A percentile compares a stretch with the other conserved stretches of the same genome.
These are phyloP conservation scores for Cytospora mali DNA, from an alignment of 2,329 filamentous ascomycete species.

Conservation along the genomic window DNA sequence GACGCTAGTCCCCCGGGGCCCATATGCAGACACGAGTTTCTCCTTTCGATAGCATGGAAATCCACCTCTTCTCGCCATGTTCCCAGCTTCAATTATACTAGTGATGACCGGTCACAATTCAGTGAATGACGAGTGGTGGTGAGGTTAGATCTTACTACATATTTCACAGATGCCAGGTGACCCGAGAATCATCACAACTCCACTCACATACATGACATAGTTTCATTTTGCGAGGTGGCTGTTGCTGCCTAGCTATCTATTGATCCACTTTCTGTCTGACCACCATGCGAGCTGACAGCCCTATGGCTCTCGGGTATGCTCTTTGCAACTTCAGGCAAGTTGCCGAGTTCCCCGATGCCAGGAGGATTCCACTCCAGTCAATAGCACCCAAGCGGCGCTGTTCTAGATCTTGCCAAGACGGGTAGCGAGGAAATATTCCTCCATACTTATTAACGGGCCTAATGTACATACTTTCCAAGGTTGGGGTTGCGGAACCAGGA, in stretches of 20 bases:
- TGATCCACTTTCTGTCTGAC: background rate
- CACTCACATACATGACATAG: background rate
- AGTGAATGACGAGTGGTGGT: too few relatives aligned
- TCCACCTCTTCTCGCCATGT: too few relatives aligned
- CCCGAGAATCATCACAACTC: background rate
- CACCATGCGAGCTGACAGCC: background rate
- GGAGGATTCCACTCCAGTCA: background rate
- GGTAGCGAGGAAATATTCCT: background rate
- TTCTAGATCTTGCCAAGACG: background rate
- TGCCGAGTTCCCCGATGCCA: background rate
- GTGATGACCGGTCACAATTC: too few relatives aligned
- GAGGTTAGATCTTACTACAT: too few relatives aligned
- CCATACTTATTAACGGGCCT: background rate
- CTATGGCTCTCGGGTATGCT: background rate
- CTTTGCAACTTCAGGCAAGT: background rate
- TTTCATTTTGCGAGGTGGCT: background rate
- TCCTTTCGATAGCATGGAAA: too few relatives aligned
- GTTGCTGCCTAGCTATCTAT: background rate
- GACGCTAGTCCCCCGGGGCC: too few relatives aligned
- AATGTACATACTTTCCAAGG: background rate
- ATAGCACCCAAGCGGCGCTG: background rate
- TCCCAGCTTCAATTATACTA: too few relatives aligned
- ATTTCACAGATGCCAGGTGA: too few relatives aligned
- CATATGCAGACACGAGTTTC: too few relatives aligned
- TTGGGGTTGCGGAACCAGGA: background rate